Evolutionary conservation across 495 filamentous ascomycete species (phyloP).

Genomic region (Lophium mytilinum): DNA sequence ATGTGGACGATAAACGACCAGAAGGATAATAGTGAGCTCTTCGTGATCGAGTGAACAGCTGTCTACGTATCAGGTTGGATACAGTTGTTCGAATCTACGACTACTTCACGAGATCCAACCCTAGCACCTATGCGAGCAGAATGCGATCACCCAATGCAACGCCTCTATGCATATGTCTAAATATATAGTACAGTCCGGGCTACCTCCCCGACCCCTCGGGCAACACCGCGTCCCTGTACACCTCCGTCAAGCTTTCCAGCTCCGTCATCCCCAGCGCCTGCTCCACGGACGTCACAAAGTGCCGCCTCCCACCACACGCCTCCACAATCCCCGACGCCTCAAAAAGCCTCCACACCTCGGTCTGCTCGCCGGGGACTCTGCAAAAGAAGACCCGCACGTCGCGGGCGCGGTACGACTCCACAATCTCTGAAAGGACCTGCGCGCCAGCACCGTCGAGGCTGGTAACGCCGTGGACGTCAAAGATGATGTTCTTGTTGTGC

Average conservation of each 20-base stretch:
- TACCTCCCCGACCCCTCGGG: background rate
- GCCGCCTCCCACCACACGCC: constrained; percentile 58
- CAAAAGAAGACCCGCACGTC: constrained; percentile 86
- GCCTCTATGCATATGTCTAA: too few relatives aligned
- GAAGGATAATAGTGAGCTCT: too few relatives aligned
- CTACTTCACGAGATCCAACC: too few relatives aligned
- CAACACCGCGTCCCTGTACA: constrained; percentile 6
- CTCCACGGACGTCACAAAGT: constrained; percentile 77
- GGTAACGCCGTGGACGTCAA: constrained; percentile 93
- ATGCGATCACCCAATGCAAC: too few relatives aligned
- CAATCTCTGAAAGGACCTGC: constrained; percentile 86
- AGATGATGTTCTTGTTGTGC: constrained; percentile 83
- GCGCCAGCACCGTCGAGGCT: constrained; percentile 85
- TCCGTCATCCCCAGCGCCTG: constrained; percentile 77
- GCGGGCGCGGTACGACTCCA: constrained; percentile 60
- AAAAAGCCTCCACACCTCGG: constrained; percentile 64
- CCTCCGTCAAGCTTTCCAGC: constrained; percentile 40
- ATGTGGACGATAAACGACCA: too few relatives aligned
- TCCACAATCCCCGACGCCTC: constrained; percentile 76
- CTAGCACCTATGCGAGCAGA: too few relatives aligned
- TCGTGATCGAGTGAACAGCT: too few relatives aligned
- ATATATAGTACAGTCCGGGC: too few relatives aligned
- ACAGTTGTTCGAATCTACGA: too few relatives aligned
- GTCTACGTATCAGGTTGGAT: too few relatives aligned
- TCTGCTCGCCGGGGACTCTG: constrained; percentile 54